Conservation (phyloP, 495 filamentous ascomycete genomes). For the Tuber melanosporum region DNA sequence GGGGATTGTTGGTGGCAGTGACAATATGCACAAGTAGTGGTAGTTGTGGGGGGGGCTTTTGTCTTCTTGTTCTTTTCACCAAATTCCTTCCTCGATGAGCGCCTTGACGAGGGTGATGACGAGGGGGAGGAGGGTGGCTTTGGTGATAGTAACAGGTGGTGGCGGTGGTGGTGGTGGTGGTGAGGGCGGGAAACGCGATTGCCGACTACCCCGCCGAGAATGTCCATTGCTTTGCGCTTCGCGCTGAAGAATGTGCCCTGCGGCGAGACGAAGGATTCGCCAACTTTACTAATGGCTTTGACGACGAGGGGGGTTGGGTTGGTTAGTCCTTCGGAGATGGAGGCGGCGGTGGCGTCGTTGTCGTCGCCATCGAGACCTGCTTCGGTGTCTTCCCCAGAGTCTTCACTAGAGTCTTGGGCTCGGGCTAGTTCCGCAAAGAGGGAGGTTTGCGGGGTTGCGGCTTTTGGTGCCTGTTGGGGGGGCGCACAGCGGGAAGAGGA, state of each 20-base stretch:
- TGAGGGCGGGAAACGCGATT: slow-evolving; percentile 13
- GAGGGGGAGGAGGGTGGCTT: background rate
- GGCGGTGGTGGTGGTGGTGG: background rate
- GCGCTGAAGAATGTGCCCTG: slow-evolving; percentile 19
- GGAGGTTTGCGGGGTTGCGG: slow-evolving; percentile 10
- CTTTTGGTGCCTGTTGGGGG: background rate
- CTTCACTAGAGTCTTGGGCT: slow-evolving; percentile 20
- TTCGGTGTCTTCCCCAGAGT: slow-evolving; percentile 9
- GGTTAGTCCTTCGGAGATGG: slow-evolving; percentile 20
- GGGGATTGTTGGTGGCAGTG: background rate
- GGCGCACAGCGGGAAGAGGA: slow-evolving; percentile 7
- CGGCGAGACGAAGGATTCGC: slow-evolving; percentile 9
- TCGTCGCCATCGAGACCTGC: slow-evolving; percentile 7
- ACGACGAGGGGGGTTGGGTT: slow-evolving; percentile 35
- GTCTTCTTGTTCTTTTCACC: slow-evolving; percentile 9
- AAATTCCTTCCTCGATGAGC: background rate
- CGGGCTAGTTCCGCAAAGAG: slow-evolving; percentile 38
- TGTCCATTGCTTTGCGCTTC: slow-evolving; percentile 28
- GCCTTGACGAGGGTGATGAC: background rate
- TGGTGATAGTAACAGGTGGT: background rate
- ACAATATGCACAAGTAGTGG: background rate
- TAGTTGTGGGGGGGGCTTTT: background rate
- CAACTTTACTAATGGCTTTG: slow-evolving; percentile 20
- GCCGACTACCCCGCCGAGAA: slow-evolving; percentile 26
- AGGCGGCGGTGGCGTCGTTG: slow-evolving; percentile 10